Evolutionary conservation across 2,329 filamentous ascomycete genomes (phyloP), one percentile per base, ranked within the genome.

Genomic region (Trichophyton simii): DNA sequence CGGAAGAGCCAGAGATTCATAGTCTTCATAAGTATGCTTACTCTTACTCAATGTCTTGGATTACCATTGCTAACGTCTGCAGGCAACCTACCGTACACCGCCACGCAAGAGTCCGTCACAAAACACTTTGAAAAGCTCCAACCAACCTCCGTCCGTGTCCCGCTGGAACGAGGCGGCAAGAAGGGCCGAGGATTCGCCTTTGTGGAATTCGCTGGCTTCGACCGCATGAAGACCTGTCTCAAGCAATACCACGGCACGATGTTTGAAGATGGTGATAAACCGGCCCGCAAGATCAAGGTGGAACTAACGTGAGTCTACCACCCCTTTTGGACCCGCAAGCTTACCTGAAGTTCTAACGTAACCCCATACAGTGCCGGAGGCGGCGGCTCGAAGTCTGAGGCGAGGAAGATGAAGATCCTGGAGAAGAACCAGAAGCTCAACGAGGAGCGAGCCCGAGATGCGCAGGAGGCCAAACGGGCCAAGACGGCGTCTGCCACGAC

Each of bases 161-260:
- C 89, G 57, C 88, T 85, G 60, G 82, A 88, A 68, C 84, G 84
- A 66, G 77, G 78, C 60, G 79, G 82, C 11, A 79, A 78, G 60
- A 83, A 85, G 66, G 87, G 83, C 69, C 87, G 87, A 67, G 89
- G 90, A 41, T 87, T 88, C 68, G 90, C 89, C 4, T 95, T 96
- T 73, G 79, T 97, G 67, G 92, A 97, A 74, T 97, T 96, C 71
- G 85, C 85, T 65, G 82, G 85, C 67, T 95, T 86, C 76, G 88
- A 91, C 75, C 84, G 87, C 71, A 95, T 96, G 90, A 88, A 95
- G 79, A 94, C 89, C 36, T 95, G 90, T 71, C 80, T 97, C 63
- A 89, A 91, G 74, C 84, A 90, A 65, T 92, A 92, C 76, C 91
- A 97, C 76, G 91, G 96, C 76, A 87, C 84, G 63, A 81, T 81